Base-by-base conservation (phyloP, 129 eudicot genomes). In the Saposhnikovia divaricata region DNA sequence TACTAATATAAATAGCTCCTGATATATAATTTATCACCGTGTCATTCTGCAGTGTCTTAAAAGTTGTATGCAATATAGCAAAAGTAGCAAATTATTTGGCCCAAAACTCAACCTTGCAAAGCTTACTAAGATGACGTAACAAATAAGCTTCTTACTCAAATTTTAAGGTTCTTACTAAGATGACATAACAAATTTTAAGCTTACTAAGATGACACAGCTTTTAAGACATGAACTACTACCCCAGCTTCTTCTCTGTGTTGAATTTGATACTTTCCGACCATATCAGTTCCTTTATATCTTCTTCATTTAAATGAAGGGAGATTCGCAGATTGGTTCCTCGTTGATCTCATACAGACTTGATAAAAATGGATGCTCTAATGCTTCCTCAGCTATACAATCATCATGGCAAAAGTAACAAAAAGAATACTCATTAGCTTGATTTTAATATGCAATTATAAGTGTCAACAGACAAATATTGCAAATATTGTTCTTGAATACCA, bases 281-380 rank as follows among this genome's bases (percentile, higher is more conserved):
- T 40, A 93, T 89, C 37, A 93, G 90, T 72, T 93, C 93, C 85
- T 93, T 93, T 25, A 93, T 86, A 8, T 91, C 98, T 31, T 88
- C 96, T 86, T 91, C 98, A 53, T 87, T 89, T 80, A 93, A 85
- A 31, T 90, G 75, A 93, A 93, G 18, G 97, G 93, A 69, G 87
- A 84, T 27, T 87, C 78, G 78, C 98, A 93, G 66, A 84, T 91
- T 0, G 97, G 98, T 82, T 93, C 97, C 86, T 93, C 98, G 15
- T 93, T 93, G 79, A 93, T 91, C 86, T 93, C 98, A 80, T 93
- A 96, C 14, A 93, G 93, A 80, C 92, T 89, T 68, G 84, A 76
- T 57, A 93, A 65, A 84, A 88, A 87, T 27, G 98, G 97, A 72
- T 93, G 98, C 82, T 88, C 85, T 81, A 93, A 75, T 80, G 98